These are phyloP conservation scores for Physaria fendleri DNA, from an alignment of 345 rosid species.

Conservation along the genomic window DNA sequence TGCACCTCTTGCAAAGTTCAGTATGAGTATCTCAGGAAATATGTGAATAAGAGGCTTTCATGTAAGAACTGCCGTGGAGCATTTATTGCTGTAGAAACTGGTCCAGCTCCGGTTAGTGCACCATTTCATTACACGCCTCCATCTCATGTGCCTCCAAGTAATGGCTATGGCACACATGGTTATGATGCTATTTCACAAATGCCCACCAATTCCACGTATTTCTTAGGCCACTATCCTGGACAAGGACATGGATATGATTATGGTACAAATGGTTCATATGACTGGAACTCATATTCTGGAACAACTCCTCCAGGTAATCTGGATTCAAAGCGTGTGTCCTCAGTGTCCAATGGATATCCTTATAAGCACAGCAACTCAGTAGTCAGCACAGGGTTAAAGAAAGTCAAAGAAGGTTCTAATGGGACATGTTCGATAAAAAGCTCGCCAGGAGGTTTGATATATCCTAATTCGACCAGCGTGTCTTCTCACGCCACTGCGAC, in stretches of 20 bases:
- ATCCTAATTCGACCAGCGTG: constrained; percentile 25
- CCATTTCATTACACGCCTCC: constrained; percentile 60
- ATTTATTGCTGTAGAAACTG: constrained; percentile 78
- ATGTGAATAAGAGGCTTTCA: constrained; percentile 90
- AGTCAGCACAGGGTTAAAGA: constrained; percentile 31
- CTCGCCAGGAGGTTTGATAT: constrained; percentile 20
- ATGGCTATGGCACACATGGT: constrained; percentile 61
- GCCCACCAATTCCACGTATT: constrained; percentile 58
- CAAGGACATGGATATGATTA: constrained; percentile 84
- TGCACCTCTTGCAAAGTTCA: constrained; percentile 98
- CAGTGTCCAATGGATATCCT: constrained; percentile 42
- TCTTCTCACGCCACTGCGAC: constrained; percentile 33
- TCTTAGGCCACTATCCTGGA: constrained; percentile 60
- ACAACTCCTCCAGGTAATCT: constrained; percentile 51
- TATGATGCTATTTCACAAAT: constrained; percentile 60
- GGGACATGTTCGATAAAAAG: constrained; percentile 43
- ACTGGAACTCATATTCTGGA: constrained; percentile 62
- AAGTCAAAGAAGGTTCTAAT: constrained; percentile 42
- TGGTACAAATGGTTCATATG: constrained; percentile 62
- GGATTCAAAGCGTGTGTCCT: constrained; percentile 48
- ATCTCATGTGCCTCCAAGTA: constrained; percentile 43
- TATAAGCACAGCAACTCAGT: constrained; percentile 51
- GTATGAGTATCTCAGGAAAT: constrained; percentile 93
- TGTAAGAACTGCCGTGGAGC: constrained; percentile 99
- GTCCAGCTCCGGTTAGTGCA: constrained; percentile 74